Base-by-base conservation (phyloP, 805 yeast species). In the Candida nitratophila region DNA sequence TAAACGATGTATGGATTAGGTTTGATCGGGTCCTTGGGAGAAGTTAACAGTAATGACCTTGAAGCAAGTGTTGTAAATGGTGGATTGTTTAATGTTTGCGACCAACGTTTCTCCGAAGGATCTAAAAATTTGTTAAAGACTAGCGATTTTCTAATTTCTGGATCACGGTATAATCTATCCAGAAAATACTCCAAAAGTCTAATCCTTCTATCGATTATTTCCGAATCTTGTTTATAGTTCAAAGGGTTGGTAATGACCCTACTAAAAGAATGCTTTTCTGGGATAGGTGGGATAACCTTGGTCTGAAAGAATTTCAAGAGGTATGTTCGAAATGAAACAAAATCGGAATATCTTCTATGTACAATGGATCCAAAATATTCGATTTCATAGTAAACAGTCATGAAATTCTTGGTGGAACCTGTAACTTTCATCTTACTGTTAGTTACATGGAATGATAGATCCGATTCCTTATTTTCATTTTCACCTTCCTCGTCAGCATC, bases 281-380 rank as follows among this genome's bases (percentile, higher is more conserved):
- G 99, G n/a, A 93, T 87, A 1, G 97, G 96, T 3, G 99, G 98
- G 10, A 93, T 79, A 11, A 93, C 76, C n/a, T 86, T 64, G 5
- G 95, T 79, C 4, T 98, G 99, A 54, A 84, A 83, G 43, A 90
- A 69, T 50, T 81, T 78, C 2, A 79, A 67, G 30, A 93, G 66
- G 4, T 81, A 75, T 26, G 78, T 80, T 45, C 96, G 71, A 32
- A 93, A 70, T 34, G 90, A 80, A 53, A 82, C 95, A 57, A 93
- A 93, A 61, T 93, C 99, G 9, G 96, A 83, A 60, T 93, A 93
- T 40, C 98, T 73, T 56, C 99, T 71, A 32, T 88, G 73, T 2
- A 57, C 53, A n/a, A 43, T 39, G 21, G 50, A 42, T n/a, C 47
- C 29, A 6, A 39, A 31, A 27, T 68, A 37, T 39, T 58, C 54